Evolutionary conservation across 2,329 filamentous ascomycete genomes (phyloP).

Genomic region (Monosporascus sp.): DNA sequence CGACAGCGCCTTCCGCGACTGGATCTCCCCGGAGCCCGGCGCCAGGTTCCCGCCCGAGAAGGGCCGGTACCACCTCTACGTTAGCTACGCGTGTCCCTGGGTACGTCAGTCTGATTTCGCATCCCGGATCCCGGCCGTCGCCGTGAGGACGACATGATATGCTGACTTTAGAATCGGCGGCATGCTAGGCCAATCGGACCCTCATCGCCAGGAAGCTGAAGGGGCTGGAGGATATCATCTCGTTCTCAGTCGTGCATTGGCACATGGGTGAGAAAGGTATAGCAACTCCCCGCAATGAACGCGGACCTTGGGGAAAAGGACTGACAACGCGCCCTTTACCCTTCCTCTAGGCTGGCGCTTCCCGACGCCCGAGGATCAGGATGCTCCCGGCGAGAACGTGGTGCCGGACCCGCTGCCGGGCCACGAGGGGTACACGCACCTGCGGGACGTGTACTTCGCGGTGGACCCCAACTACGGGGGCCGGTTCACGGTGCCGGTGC

Average conservation of each 20-base stretch:
- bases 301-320: constrained; percentile 36
- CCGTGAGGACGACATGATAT: not conserved
- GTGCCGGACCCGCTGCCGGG: constrained; percentile 63
- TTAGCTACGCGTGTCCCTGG: constrained; percentile 94
- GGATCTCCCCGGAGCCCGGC: constrained; percentile 65
- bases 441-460: constrained; percentile 76
- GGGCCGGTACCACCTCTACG: constrained; percentile 88
- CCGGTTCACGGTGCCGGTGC: constrained; percentile 80
- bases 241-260: constrained; percentile 84
- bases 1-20: constrained; percentile 74
- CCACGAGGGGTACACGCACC: constrained; percentile 62
- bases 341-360: constrained; percentile 70
- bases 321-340: constrained; percentile 5
- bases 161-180: not conserved
- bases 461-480: constrained; percentile 67
- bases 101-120: constrained; percentile 30
- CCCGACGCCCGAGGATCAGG: constrained; percentile 53
- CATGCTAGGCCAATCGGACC: constrained; percentile 65
- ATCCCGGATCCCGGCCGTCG: not conserved
- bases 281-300: constrained; percentile 2
- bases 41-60: constrained; percentile 80
- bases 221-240: constrained; percentile 80
- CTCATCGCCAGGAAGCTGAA: constrained; percentile 87
- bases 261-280: constrained; percentile 61
- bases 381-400: constrained; percentile 56